Base-by-base conservation (phyloP, 768 basidiomycete genomes). In the Leccinum longicurvipes region DNA sequence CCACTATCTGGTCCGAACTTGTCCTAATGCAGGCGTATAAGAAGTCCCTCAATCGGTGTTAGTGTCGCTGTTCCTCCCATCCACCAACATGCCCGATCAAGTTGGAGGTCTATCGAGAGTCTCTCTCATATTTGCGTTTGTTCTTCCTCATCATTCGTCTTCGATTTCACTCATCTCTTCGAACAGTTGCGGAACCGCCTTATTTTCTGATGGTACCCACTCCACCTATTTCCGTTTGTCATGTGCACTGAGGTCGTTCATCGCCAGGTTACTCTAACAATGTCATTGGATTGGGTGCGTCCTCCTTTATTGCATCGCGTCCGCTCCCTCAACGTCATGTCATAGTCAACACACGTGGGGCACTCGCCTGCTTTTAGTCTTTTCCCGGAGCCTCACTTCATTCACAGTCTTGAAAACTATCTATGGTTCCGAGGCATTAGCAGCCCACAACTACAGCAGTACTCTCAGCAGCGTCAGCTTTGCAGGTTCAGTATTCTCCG, bases 51-150 rank as follows among this genome's bases (percentile, higher is more conserved):
- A 15, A 21, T 54, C 42, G 1, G 34, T 47, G 54, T 45, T 21
- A 17, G 50, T 34, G 25, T 25, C 34, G 19, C 49, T 27, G 39
- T 57, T 36, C 32, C 23, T 53, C 36, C 36, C 53, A 19, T 34
- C 52, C 28, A 23, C 42, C 54, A 61, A 17, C 46, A 66, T 68
- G 66, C 21, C 65, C n/a, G 55, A 63, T 21, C 25, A 23, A 23
- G 47, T 9, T 17, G 44, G 53, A 17, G 62, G 64, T 21, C 67
- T 82, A 14, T 73, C 71, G 61, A 80, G 83, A 59, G 84, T 93
- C 58, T 89, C 89, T 50, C 83, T 93, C 67, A 89, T 93, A 66
- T 93, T 93, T 67, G 90, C 90, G 90, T 91, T 61, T 48, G 86
- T 58, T 28, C 77, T 78, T 23, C 7, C 34, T 46, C 12, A 41